Evolutionary conservation across 164 flowering plant genomes (phyloP).

Genomic region (Berberis thunbergii): DNA sequence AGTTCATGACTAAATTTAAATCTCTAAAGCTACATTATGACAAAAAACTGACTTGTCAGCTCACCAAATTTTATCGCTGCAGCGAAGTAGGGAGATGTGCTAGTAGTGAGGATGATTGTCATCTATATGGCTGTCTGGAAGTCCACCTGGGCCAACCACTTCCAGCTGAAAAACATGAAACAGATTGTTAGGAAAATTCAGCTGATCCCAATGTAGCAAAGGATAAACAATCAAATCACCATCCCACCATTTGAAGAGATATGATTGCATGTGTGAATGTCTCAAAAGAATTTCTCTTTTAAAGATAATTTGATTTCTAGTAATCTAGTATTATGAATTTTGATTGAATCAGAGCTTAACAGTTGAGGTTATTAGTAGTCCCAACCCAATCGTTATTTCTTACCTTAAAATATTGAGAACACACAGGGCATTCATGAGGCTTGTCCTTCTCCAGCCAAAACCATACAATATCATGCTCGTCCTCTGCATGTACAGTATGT

Average conservation of each 20-base stretch:
- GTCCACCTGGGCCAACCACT: conserved; percentile 72
- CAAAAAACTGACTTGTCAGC: conserved; percentile 5
- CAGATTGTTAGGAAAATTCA: not conserved
- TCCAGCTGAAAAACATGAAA: conserved; percentile 44
- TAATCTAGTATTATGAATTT: too few species aligned
- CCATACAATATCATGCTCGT: conserved; percentile 97
- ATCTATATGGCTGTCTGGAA: conserved; percentile 26
- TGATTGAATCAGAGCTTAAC: too few species aligned
- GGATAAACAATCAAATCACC: too few species aligned
- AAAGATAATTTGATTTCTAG: too few species aligned
- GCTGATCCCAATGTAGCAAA: not conserved
- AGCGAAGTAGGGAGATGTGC: conserved; percentile 22
- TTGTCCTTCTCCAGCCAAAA: conserved; percentile 92
- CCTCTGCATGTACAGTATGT: conserved; percentile 29
- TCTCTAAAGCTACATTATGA: not conserved
- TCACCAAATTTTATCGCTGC: conserved; percentile 33
- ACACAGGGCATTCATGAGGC: conserved; percentile 86
- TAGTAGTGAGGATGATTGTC: conserved; percentile 28
- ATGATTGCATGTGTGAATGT: too few species aligned
- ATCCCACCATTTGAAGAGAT: too few species aligned
- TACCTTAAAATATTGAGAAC: conserved; percentile 58
- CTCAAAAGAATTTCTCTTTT: too few species aligned
- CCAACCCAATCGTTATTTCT: conserved; percentile 7
- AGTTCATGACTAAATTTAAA: not conserved
- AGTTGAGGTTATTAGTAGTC: too few species aligned